Conservation (phyloP, 2,329 filamentous ascomycete genomes). For the Aspergillus melleus region DNA sequence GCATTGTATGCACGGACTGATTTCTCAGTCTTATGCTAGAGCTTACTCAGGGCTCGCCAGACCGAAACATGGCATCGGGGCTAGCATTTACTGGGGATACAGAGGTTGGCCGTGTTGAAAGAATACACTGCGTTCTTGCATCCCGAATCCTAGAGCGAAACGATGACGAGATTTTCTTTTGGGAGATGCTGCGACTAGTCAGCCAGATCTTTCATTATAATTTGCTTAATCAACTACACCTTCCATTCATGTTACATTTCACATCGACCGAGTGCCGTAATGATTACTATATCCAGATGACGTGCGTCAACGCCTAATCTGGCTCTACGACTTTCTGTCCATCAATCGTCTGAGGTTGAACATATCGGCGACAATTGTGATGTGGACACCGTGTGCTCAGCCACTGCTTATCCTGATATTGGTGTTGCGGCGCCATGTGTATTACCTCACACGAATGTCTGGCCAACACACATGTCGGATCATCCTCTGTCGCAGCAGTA, state of each 20-base stretch:
- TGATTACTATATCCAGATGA: slow-evolving; percentile 50
- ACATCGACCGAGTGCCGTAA: slow-evolving; percentile 34
- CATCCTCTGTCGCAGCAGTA: neutral
- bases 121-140: neutral
- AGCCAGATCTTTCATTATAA: slow-evolving; percentile 54
- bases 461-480: too few species aligned
- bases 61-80: neutral
- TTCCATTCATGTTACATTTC: slow-evolving; percentile 56
- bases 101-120: neutral
- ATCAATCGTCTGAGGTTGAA: too few species aligned
- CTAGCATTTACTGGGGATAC: neutral
- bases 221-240: slow-evolving; percentile 54
- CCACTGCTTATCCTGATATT: too few species aligned
- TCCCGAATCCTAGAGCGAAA: neutral
- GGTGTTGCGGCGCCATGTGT: too few species aligned
- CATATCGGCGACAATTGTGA: too few species aligned
- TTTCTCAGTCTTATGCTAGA: slow-evolving; percentile 44
- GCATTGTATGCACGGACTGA: slow-evolving; percentile 40
- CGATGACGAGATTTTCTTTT: neutral
- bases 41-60: slow-evolving; percentile 31
- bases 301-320: slow-evolving; percentile 41
- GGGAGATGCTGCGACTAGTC: slow-evolving; percentile 40
- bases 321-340: too few species aligned
- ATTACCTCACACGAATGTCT: too few species aligned
- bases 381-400: too few species aligned